Conservation (phyloP, 495 filamentous ascomycete genomes). For the Penicillium diatomitis region DNA sequence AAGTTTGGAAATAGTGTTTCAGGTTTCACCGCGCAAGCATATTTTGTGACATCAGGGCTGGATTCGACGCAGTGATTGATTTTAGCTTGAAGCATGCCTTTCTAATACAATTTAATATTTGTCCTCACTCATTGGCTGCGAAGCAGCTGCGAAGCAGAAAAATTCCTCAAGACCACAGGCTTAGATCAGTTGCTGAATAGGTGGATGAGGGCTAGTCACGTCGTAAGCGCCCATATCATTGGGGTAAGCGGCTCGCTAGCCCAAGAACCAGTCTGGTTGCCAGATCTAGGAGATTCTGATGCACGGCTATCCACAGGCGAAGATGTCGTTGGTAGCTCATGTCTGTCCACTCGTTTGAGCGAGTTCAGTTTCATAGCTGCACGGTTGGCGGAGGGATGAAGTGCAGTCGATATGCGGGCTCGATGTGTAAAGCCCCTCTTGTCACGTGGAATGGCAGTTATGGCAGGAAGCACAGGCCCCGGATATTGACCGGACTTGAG, state of each 20-base stretch:
- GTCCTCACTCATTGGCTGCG: slow-evolving; percentile 11
- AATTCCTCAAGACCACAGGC: slow-evolving; percentile 12
- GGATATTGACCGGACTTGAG: too few relatives aligned
- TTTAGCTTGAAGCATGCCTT: too few relatives aligned
- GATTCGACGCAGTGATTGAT: slow-evolving; percentile 3
- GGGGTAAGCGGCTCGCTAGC: slow-evolving; percentile 25
- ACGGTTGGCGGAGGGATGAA: too few relatives aligned
- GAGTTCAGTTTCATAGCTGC: too few relatives aligned
- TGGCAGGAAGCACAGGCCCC: too few relatives aligned
- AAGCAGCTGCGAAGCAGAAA: too few relatives aligned
- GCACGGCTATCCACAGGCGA: not conserved
- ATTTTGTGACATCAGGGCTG: slow-evolving; percentile 23
- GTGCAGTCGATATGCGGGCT: too few relatives aligned
- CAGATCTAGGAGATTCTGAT: slow-evolving; percentile 5
- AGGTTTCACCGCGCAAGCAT: slow-evolving; percentile 25
- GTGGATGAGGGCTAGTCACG: slow-evolving; percentile 23
- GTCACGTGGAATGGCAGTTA: too few relatives aligned
- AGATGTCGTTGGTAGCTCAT: too few relatives aligned
- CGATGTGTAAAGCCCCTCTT: too few relatives aligned
- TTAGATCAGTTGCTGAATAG: slow-evolving; percentile 23
- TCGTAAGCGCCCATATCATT: slow-evolving; percentile 28
- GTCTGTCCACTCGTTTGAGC: too few relatives aligned
- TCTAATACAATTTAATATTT: not conserved
- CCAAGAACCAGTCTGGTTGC: slow-evolving; percentile 15
- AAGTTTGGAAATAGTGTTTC: slow-evolving; percentile 15